Percentiles rank a stretch among this genome's conserved stretches.
These are phyloP conservation scores for Metroxylon sagu DNA, from an alignment of 176 grass and related monocot genomes.

Conservation along the genomic window DNA sequence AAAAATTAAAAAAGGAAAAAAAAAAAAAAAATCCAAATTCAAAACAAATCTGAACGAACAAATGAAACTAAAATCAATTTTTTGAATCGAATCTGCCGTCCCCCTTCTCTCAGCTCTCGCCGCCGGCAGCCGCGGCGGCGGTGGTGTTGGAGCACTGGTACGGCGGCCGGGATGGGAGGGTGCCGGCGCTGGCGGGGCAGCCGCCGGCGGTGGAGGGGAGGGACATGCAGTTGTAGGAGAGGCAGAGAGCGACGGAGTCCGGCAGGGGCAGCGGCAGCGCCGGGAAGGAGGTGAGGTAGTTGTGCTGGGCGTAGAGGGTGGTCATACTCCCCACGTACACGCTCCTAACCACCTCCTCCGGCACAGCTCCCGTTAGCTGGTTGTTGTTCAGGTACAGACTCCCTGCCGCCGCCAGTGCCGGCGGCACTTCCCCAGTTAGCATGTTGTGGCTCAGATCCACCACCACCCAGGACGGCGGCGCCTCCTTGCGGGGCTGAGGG, in stretches of 20 bases:
- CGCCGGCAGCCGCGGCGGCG: constrained; percentile 3
- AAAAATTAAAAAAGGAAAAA: too few species aligned
- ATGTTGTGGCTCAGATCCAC: constrained; percentile 77
- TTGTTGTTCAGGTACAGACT: constrained; percentile 82
- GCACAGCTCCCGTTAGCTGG: constrained; percentile 51
- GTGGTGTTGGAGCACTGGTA: constrained; percentile 49
- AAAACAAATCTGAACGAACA: too few species aligned
- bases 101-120: constrained; percentile 25
- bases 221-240: constrained; percentile 84
- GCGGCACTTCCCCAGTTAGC: constrained; percentile 51
- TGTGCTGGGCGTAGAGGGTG: constrained; percentile 85
- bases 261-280: constrained; percentile 32
- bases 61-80: too few species aligned
- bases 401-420: constrained; percentile 33
- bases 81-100: too few species aligned
- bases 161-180: constrained; percentile 45
- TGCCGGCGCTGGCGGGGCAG: constrained; percentile 57
- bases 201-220: constrained; percentile 34
- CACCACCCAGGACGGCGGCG: constrained; percentile 35
- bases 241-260: constrained; percentile 59
- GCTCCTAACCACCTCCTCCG: constrained; percentile 32
- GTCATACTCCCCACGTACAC: constrained; percentile 54
- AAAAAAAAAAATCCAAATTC: too few species aligned
- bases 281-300: constrained; percentile 67
- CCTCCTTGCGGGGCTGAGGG: background rate